Conservation (phyloP, 2,329 filamentous ascomycete genomes). For the Ophiosphaerella herpotricha region DNA sequence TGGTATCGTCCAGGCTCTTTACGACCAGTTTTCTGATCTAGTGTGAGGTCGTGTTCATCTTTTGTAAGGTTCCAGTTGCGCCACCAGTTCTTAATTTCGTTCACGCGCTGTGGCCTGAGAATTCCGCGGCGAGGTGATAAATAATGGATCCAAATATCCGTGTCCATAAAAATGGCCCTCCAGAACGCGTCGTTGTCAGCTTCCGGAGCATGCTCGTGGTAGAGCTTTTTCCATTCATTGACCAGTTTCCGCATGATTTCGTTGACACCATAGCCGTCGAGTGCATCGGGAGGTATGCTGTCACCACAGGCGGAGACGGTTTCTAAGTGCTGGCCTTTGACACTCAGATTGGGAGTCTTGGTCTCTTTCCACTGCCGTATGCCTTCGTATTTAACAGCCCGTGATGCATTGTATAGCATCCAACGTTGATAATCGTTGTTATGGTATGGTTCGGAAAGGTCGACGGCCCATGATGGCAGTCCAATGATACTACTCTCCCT, state of each 20-base stretch:
- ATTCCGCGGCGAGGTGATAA: not conserved
- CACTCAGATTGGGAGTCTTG: not conserved
- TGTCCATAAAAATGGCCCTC: constrained; percentile 1
- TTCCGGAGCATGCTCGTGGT: not conserved
- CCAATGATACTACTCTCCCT: not conserved
- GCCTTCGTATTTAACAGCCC: not conserved
- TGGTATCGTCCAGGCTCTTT: not conserved
- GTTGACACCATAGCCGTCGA: too few species aligned
- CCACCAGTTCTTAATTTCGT: constrained; percentile 1
- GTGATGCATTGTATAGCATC: constrained; percentile 1
- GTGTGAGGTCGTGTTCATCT: not conserved
- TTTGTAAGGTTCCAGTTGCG: not conserved
- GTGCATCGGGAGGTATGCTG: too few species aligned
- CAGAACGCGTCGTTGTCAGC: constrained; percentile 1
- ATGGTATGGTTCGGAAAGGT: not conserved
- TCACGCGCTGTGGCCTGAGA: not conserved
- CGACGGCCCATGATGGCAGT: constrained; percentile 6
- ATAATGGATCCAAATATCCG: not conserved
- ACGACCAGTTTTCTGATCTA: not conserved
- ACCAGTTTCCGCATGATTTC: not conserved
- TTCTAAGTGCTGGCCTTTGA: not conserved
- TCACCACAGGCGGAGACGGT: not conserved
- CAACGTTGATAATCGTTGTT: not conserved
- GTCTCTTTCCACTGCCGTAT: not conserved
- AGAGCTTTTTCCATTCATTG: not conserved